Base-by-base conservation (phyloP, 768 basidiomycete species). In the Serendipita vermifera region DNA sequence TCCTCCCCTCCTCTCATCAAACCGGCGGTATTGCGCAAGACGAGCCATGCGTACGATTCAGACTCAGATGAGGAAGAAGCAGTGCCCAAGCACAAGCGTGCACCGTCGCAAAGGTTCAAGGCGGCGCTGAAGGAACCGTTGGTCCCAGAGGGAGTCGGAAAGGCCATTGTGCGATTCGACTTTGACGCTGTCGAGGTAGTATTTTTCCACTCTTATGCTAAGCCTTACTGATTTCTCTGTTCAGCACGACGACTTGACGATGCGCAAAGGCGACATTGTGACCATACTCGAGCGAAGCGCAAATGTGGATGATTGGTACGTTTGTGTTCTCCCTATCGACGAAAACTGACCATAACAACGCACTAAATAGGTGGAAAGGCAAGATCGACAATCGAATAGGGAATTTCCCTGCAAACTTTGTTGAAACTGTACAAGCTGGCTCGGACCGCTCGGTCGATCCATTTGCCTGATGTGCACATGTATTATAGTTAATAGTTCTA, bases 231-330 rank as follows among this genome's bases (percentile, higher is more conserved):
- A 58, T 56, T 26, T 61, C 3, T 27, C 54, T 2, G 29, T 48
- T 11, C 60, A 87, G 84, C 65, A 71, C 7, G 87, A 85, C 1
- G 87, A 90, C 65, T 62, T 90, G 41, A 82, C 83, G 0, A 87
- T 90, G 63, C 72, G 69, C 13, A 87, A 81, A 64, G 87, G 87
- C 0, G 82, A 87, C 59, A 75, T 89, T 13, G 83, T 90, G 46
- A 73, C 68, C 14, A 71, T 90, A 20, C 80, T 76, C 9, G 71
- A 82, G 66, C 86, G 77, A 71, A 87, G 80, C 59, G 73, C 80
- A 33, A 85, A 78, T 39, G 78, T 70, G 7, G 79, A 90, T 64
- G 84, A 87, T 60, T 90, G 87, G 87, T 81, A 61, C 53, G 75
- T 67, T 24, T 55, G 3, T 7, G 32, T 29, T 48, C 22, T 29